Conservation (phyloP, 208 protist species). For the Trypanosoma vivax region DNA sequence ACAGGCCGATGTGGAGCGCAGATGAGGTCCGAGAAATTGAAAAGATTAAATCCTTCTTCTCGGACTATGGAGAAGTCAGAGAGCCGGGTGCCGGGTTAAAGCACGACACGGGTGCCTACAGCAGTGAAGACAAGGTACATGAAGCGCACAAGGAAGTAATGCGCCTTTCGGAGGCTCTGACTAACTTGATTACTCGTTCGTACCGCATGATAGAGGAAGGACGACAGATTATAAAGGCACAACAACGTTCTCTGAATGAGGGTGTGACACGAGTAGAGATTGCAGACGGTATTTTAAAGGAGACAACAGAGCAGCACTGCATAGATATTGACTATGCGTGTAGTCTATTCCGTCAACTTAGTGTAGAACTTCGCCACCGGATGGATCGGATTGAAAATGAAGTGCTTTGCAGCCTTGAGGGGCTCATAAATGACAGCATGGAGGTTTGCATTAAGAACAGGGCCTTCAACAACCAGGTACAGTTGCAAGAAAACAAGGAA, state of each 20-base stretch:
- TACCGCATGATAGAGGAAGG: slow-evolving; percentile 22
- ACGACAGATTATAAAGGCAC: slow-evolving; percentile 24
- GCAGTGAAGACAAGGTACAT: background rate
- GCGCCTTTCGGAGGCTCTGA: slow-evolving; percentile 21
- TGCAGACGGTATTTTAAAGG: slow-evolving; percentile 54
- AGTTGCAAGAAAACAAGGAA: slow-evolving; percentile 33
- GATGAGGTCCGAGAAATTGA: slow-evolving; percentile 6
- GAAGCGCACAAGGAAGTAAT: background rate
- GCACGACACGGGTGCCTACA: background rate
- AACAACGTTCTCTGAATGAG: slow-evolving; percentile 45
- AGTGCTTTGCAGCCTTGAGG: slow-evolving; percentile 25
- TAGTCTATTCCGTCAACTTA: slow-evolving; percentile 28
- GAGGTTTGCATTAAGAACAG: slow-evolving; percentile 46
- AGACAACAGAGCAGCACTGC: slow-evolving; percentile 24
- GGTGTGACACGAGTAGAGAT: slow-evolving; percentile 46
- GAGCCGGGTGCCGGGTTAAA: no score
- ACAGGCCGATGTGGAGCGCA: background rate
- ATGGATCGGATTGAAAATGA: slow-evolving; percentile 52
- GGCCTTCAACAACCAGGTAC: slow-evolving; percentile 30
- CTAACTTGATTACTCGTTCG: slow-evolving; percentile 33
- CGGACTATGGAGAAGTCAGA: background rate
- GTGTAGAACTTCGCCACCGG: slow-evolving; percentile 40
- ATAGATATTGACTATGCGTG: slow-evolving; percentile 34
- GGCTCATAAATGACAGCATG: slow-evolving; percentile 41
- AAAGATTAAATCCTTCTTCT: slow-evolving; percentile 8